Percentiles rank a stretch among this genome's conserved stretches.
These are phyloP conservation scores for Dendrocalamus latiflorus DNA, from an alignment of 202 grass and related monocot species.

Conservation along the genomic window DNA sequence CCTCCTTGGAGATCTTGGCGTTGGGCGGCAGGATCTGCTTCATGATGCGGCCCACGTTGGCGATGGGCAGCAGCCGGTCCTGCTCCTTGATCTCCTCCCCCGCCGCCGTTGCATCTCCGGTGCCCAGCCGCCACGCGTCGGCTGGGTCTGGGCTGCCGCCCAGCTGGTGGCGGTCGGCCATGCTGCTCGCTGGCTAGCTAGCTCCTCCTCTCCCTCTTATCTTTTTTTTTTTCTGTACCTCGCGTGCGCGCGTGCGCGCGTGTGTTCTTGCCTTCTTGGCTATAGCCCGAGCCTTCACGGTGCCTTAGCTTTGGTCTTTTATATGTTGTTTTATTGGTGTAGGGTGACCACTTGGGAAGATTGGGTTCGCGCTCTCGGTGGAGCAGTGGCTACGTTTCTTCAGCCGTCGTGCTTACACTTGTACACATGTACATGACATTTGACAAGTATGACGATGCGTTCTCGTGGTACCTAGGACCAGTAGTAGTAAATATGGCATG, in stretches of 20 bases:
- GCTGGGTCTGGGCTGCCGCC: constrained; percentile 17
- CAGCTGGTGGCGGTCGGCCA: constrained; percentile 28
- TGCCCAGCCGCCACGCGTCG: background rate
- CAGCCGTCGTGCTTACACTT: background rate
- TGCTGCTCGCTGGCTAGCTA: background rate
- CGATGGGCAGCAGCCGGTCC: constrained; percentile 87
- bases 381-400: background rate
- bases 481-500: background rate
- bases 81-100: constrained; percentile 65
- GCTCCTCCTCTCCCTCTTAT: background rate
- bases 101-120: background rate
- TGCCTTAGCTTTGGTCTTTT: background rate
- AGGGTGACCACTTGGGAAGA: background rate
- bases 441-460: background rate
- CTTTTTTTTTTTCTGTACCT: background rate
- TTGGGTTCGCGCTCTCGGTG: background rate
- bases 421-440: background rate
- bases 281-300: background rate
- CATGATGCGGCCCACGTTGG: constrained; percentile 93
- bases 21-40: constrained; percentile 87
- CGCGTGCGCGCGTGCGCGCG: background rate
- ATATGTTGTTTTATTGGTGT: constrained; percentile 23
- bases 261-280: background rate
- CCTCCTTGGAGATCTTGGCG: constrained; percentile 96
- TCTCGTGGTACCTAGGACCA: background rate